Evolutionary conservation across 2,329 filamentous ascomycete species (phyloP), one percentile per base, ranked within the genome.

Genomic region (Pyrenophora teres): DNA sequence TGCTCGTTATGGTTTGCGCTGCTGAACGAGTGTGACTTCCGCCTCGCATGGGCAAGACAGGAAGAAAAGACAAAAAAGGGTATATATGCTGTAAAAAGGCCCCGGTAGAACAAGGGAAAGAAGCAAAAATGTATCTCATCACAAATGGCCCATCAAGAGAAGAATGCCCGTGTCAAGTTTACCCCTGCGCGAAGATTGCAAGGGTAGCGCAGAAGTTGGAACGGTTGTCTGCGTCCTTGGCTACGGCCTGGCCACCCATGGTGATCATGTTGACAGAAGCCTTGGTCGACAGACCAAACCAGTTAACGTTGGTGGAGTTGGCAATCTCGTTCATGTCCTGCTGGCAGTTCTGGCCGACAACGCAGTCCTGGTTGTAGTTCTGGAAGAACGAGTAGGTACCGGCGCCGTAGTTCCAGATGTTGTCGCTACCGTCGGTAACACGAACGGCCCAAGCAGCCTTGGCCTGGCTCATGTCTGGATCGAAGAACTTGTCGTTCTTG

Each of bases 321-420:
- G 76, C 73, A 41, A 80, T 70, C 61, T 71, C 63, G 52, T 80
- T 77, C 69, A 81, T 80, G 68, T 80, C 67, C 57, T 73, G 64
- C 69, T 84, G 81, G 70, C 82, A 84, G 61, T 78, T 74, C 45
- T 81, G 65, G 6, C 63, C 62, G 0, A 64, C 46, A 3, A 82
- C 68, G 61, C 81, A 84, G 12, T 65, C 65, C 62, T 83, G 80
- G 30, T 66, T 66, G 70, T 85, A 85, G 70, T 83, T 79, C 62
- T 81, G 76, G 75, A 85, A 86, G 76, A 84, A 86, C 43, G 74
- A 79, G 72, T 77, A 78, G 80, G 89, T 70, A 76, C 79, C 79
- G 1, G 74, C 69, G 37, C 76, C 75, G 64, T 79, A 80, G 62
- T 76, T 72, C 66, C 78, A 73, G 51, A 81, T 72, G 59, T 71